These are phyloP conservation scores for Cryptococcus sp. DNA, from an alignment of 1,284 basidiomycete genomes.

Conservation along the genomic window DNA sequence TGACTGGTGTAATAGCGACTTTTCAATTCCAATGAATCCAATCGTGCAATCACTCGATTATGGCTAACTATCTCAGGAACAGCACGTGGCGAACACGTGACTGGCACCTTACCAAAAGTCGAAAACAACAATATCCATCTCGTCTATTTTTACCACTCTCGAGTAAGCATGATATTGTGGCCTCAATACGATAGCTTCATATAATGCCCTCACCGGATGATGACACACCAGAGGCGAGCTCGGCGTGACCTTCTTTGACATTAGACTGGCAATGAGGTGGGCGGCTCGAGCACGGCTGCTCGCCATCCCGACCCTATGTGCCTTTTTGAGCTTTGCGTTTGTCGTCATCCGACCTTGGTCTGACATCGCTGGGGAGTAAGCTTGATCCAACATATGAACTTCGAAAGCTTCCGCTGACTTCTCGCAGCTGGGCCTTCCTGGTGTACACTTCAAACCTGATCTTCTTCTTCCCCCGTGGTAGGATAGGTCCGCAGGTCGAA, in stretches of 20 bases:
- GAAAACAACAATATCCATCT: no score
- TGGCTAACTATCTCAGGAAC: no score
- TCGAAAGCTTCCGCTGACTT: conserved; percentile 7
- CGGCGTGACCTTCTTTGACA: neutral
- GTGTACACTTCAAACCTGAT: conserved; percentile 47
- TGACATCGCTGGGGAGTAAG: conserved; percentile 38
- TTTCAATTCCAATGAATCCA: neutral
- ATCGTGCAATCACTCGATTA: no score
- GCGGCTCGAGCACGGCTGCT: conserved; percentile 18
- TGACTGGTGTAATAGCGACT: neutral
- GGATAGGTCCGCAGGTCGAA: conserved; percentile 48
- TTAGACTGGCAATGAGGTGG: conserved; percentile 9
- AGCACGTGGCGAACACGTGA: no score
- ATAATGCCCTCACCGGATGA: no score
- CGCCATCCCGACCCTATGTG: conserved; percentile 33
- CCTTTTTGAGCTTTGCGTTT: conserved; percentile 45
- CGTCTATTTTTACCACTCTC: no score
- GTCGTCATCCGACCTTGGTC: conserved; percentile 39
- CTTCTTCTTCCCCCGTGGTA: conserved; percentile 53
- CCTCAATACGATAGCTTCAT: no score
- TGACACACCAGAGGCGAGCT: no score
- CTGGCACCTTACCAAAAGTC: no score
- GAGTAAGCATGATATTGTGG: no score
- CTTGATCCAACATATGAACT: neutral
- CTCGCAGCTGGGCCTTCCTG: conserved; percentile 50